Base-by-base conservation (phyloP, 2,329 filamentous ascomycete genomes). In the Lachnum nothofagi region DNA sequence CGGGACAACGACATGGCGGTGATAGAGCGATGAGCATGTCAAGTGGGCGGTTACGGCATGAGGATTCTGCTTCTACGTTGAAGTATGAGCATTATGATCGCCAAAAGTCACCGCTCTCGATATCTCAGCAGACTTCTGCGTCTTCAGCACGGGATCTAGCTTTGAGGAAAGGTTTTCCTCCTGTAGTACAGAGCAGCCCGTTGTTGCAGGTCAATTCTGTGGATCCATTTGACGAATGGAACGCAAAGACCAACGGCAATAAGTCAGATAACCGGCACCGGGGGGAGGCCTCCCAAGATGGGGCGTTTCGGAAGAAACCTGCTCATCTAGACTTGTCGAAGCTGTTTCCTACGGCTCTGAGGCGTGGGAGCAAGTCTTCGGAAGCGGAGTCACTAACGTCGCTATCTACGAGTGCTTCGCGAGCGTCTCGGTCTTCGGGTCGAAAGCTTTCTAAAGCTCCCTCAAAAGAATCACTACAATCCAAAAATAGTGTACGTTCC, bases 51-150 rank as follows among this genome's bases (percentile, higher is more conserved):
- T 37, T 71, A 39, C 61, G 60, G 42, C 54, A 60, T 34, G 63
- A 69, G 42, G 66, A 67, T 23, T 75, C 73, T 8, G 68, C 69
- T 8, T 71, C 72, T 1, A 71, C 72, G 3, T 57, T 75, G 9
- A 69, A 67, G 52, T 74, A 73, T 37, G 25, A 27, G 25, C 70
- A 71, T 50, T 75, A 74, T 52, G 72, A 70, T 53, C 65, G 69
- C 17, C 66, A 70, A 42, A 70, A 68, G 45, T 67, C 67, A 4
- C 65, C 68, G 16, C 61, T 68, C 12, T 56, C 64, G 7, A 63
- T 70, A 27, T 70, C 69, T 35, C 69, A 72, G 52, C 69, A 72
- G 51, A 70, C 68, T 3, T 70, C 69, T n/a, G 66, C 64, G n/a
- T 69, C 68, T 19, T 70, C 68, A 6, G 62, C 65, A 37, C 60